A percentile compares a stretch with the other conserved stretches of the same genome.
Evolutionary conservation across 345 rosid species (phyloP).

Genomic region (Brassica rapa): DNA sequence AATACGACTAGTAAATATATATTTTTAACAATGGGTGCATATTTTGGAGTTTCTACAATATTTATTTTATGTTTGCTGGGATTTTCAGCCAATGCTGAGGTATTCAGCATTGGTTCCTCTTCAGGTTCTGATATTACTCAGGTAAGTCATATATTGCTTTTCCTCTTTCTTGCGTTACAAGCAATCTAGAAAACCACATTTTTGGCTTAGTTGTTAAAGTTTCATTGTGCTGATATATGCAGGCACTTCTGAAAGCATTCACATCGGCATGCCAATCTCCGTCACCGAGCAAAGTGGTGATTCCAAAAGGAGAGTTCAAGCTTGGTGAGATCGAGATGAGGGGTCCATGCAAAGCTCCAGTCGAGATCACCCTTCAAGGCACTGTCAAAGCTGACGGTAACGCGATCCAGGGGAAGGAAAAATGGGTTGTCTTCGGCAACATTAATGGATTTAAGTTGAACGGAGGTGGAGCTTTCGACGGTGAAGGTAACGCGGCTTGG

Average conservation of each 20-base stretch:
- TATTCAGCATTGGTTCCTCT: conserved; percentile 21
- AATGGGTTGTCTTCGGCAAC: conserved; percentile 34
- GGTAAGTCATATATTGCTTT: conserved; percentile 12
- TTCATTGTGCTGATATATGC: conserved; percentile 6
- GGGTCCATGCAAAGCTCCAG: conserved; percentile 44
- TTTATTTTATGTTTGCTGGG: conserved; percentile 29
- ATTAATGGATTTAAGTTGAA: conserved; percentile 31
- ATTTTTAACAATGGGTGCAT: conserved; percentile 18
- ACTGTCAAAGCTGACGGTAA: conserved; percentile 33
- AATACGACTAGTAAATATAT: neutral
- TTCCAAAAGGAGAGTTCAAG: conserved; percentile 39
- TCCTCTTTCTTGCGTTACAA: conserved; percentile 16
- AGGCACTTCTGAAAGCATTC: conserved; percentile 34
- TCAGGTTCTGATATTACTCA: conserved; percentile 36
- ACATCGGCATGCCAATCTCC: conserved; percentile 36
- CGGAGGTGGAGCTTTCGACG: conserved; percentile 41
- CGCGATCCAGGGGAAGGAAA: neutral
- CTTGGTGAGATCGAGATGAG: conserved; percentile 29
- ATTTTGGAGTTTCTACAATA: conserved; percentile 30
- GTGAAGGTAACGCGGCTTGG: conserved; percentile 42
- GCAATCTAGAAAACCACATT: conserved; percentile 14
- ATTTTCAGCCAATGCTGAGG: conserved; percentile 34
- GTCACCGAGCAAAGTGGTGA: conserved; percentile 28
- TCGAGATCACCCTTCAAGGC: conserved; percentile 30
- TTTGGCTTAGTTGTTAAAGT: neutral